Conservation (phyloP, 2,329 filamentous ascomycete genomes). For the Exserohilum turcica region DNA sequence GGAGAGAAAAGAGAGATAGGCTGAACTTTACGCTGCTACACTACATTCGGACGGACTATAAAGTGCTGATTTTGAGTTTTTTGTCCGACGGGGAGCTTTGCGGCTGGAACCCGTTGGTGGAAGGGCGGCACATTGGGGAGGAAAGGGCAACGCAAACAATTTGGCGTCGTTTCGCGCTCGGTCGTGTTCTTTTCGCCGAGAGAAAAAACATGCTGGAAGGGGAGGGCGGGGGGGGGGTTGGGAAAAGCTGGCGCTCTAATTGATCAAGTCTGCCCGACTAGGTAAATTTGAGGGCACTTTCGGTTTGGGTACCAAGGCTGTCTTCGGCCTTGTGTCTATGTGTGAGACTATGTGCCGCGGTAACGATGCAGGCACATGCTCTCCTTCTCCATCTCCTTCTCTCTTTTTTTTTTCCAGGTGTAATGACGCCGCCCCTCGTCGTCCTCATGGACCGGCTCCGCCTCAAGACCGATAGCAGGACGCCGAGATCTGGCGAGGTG, state of each 20-base stretch:
- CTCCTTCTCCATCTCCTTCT: too few species aligned
- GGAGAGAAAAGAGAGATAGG: background rate
- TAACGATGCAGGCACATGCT: background rate
- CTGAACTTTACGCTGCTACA: background rate
- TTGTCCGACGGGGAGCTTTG: background rate
- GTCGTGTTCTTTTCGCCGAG: too few species aligned
- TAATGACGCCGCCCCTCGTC: too few species aligned
- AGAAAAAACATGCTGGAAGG: background rate
- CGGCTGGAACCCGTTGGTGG: background rate
- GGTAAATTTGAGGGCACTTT: background rate
- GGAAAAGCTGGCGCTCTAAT: background rate
- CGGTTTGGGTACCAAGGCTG: background rate
- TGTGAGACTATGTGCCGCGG: background rate
- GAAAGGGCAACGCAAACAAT: background rate
- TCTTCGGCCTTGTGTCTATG: too few species aligned
- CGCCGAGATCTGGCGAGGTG: conserved; percentile 8
- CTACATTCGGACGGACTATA: background rate
- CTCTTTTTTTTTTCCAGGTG: too few species aligned
- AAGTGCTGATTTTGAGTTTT: background rate
- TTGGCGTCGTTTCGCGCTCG: background rate
- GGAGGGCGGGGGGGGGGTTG: background rate
- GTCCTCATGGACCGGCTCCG: too few species aligned
- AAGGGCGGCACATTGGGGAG: background rate
- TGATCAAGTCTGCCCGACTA: conserved; percentile 5
- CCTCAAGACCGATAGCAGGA: background rate